Base-by-base conservation (phyloP, 306 rosid genomes). In the Trichosanthes truncata region DNA sequence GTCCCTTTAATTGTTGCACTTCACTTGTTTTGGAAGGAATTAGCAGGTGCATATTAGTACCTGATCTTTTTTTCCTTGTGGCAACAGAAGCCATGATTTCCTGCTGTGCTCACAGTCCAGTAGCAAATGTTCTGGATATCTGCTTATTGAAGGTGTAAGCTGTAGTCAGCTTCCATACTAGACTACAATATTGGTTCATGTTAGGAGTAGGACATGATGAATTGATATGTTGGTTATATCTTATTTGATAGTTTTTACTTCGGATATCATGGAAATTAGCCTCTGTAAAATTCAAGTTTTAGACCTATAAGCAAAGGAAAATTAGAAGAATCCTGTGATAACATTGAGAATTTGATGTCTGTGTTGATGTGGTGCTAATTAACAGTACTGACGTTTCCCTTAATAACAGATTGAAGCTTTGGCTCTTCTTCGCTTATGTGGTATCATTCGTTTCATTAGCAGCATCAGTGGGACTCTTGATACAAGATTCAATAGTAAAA, bases 361-460 rank as follows among this genome's bases (percentile, higher is more conserved):
- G 17, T 76, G 68, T 35, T 40, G 29, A 71, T 45, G 5, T 45
- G 56, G 38, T 71, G 56, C 12, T 23, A 35, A 76, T 61, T 14
- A 41, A 21, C 69, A 18, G 20, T 43, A 57, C 71, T 81, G 84
- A 80, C 83, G 26, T 84, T 77, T 75, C 40, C 63, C 63, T 76
- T 81, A 69, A 81, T 77, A 59, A 87, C 92, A 94, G 99, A 67
- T 83, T 93, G 89, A 95, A 95, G 97, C 92, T 95, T 63, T 95
- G 99, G 99, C 97, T 95, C 83, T 95, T 95, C 91, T 82, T 95
- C 18, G 99, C 99, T 0, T 95, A 95, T 85, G 97, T 95, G 46
- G 94, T 95, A 40, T 91, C 99, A 69, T 95, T 95, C 80, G 99
- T 95, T 82, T 95, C 99, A 55, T 87, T 95, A 83, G 99, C 99